Evolutionary conservation across 345 rosid species (phyloP), one percentile per base, ranked within the genome.

Genomic region (Populus nigra): DNA sequence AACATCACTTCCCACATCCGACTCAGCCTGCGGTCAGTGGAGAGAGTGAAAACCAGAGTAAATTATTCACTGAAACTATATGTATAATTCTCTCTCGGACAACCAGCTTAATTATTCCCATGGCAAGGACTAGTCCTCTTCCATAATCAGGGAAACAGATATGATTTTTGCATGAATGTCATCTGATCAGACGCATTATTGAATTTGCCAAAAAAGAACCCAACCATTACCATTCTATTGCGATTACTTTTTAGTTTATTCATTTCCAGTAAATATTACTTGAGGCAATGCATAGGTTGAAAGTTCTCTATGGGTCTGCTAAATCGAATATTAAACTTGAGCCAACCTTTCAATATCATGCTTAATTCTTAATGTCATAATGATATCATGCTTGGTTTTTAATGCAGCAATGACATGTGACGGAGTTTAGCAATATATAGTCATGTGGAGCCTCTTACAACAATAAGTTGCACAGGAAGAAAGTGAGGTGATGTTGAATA

Each of bases 1-100:
- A 76, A 80, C 98, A 93, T 96, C 47, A 89, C 96, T 81, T 89
- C 92, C 99, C 99, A 96, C 98, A 96, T 96, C 76, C 96, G 90
- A 74, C 89, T 88, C 80, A 96, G 83, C 90, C 99, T 96, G 91
- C 70, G 45, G 75, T 79, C 68, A 59, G 59, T 65, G 62, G 25
- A 69, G 74, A 38, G 65, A 29, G 47, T 39, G 3, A 66, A 72
- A 65, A 59, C 15, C 47, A 43, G 31, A 20, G 49, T 7, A 33
- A 25, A 41, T 3, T 62, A 39, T 5, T 27, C 11, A 59, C 25
- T 38, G 25, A 25, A 11, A 69, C 23, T 39, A 59, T 38, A 20
- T 36, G 15, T 73, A 35, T 7, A 35, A 25, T 18, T 43, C 38
- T 31, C 36, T 71, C 75, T 27, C 5, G 4, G 29, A 15, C 16